Conservation (phyloP, 148 eudicot species). For the Gaultheria prostrata region DNA sequence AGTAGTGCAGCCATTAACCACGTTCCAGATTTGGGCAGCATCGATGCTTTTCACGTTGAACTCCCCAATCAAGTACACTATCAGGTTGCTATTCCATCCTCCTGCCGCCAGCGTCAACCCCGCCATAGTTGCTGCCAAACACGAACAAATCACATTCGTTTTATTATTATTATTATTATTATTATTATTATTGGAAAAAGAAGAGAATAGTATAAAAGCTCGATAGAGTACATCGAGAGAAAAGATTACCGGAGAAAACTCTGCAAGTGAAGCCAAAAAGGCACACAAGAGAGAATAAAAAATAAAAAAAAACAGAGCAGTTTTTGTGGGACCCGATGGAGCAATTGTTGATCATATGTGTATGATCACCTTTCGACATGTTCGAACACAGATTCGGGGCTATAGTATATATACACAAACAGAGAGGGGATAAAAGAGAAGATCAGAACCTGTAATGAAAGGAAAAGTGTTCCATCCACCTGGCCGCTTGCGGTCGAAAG, state of each 20-base stretch:
- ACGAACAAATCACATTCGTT: neutral
- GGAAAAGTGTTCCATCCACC: constrained; percentile 42
- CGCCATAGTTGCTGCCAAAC: constrained; percentile 28
- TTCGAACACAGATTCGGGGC: no score
- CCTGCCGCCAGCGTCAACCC: constrained; percentile 32
- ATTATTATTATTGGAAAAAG: no score
- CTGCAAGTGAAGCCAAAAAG: no score
- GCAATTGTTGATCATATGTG: no score
- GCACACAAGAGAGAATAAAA: no score
- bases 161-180: no score
- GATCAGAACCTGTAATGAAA: constrained; percentile 28
- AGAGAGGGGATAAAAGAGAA: neutral
- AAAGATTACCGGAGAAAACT: no score
- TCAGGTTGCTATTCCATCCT: constrained; percentile 36
- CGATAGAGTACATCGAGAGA: no score
- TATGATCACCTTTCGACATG: no score
- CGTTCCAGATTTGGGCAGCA: constrained; percentile 32
- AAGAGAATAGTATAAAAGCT: no score
- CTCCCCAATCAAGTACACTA: constrained; percentile 32
- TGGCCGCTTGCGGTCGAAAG: neutral
- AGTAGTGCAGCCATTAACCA: constrained; percentile 25
- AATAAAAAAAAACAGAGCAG: no score
- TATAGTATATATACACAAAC: neutral
- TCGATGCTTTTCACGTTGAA: constrained; percentile 35
- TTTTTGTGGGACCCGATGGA: no score